These are phyloP conservation scores for Cubamyces lactineus DNA, from an alignment of 768 basidiomycete species.

Conservation along the genomic window DNA sequence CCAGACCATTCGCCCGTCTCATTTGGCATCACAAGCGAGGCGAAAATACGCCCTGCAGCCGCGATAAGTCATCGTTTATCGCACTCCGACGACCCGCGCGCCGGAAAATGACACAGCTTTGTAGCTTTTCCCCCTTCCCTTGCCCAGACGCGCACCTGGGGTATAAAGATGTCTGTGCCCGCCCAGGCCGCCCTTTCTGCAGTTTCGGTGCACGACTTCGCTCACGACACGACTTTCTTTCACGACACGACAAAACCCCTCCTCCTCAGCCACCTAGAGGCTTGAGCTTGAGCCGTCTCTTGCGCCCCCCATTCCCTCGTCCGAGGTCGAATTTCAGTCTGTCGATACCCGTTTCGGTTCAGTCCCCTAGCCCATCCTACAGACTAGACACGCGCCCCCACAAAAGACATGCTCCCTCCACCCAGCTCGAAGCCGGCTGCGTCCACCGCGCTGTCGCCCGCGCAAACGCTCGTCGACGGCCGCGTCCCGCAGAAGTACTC, in stretches of 20 bases:
- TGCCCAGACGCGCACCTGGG: not conserved
- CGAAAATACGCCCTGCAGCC: not conserved
- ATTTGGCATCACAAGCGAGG: not conserved
- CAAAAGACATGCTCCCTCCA: slow-evolving; percentile 20
- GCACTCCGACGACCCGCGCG: not conserved
- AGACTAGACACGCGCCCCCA: not conserved
- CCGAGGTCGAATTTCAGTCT: not conserved
- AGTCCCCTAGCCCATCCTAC: not conserved
- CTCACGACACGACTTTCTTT: slow-evolving; percentile 1
- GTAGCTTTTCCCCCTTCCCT: not conserved
- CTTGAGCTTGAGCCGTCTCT: slow-evolving; percentile 13
- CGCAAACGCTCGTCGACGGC: slow-evolving; percentile 36
- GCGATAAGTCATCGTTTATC: slow-evolving; percentile 12
- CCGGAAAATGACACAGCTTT: slow-evolving; percentile 9
- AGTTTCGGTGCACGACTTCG: not conserved
- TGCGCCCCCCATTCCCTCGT: slow-evolving; percentile 1
- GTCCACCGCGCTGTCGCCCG: slow-evolving; percentile 31
- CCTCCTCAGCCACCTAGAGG: slow-evolving; percentile 1
- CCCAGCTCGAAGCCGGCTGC: slow-evolving; percentile 9
- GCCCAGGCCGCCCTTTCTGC: no score
- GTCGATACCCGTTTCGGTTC: not conserved
- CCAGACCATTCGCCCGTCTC: not conserved
- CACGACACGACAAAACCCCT: not conserved
- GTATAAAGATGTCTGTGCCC: not conserved
- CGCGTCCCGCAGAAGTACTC: slow-evolving; percentile 31